A percentile compares a stretch with the other conserved stretches of the same genome.
These are phyloP conservation scores for Penicillium angulare DNA, from an alignment of 495 filamentous ascomycete species.

Conservation along the genomic window DNA sequence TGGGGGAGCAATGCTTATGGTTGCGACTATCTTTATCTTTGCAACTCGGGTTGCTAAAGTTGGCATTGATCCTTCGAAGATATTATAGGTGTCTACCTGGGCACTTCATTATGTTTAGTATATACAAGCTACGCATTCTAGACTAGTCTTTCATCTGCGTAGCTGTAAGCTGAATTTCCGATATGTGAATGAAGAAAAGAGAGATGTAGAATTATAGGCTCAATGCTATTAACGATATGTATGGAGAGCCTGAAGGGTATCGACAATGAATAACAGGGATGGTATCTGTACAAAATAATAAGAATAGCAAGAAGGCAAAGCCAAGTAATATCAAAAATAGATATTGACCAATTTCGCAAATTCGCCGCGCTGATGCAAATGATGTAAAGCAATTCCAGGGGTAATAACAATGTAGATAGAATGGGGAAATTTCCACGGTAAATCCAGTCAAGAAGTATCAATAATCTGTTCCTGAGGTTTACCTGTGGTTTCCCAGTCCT, in stretches of 20 bases:
- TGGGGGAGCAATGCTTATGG: background rate
- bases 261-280: background rate
- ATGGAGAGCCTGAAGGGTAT: background rate
- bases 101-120: too few species aligned
- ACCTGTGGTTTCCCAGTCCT: slow-evolving; percentile 31
- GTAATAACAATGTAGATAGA: background rate
- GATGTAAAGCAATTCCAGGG: background rate
- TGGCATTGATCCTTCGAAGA: background rate
- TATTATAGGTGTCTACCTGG: too few species aligned
- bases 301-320: background rate
- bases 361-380: slow-evolving; percentile 36
- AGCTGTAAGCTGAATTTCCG: too few species aligned
- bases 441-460: background rate
- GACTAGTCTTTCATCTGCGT: too few species aligned
- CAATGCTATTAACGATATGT: background rate
- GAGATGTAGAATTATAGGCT: too few species aligned
- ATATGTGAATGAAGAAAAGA: too few species aligned
- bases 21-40: background rate
- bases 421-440: background rate
- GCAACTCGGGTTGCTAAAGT: background rate
- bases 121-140: too few species aligned
- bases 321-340: background rate
- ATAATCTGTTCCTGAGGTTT: background rate
- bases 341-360: background rate
- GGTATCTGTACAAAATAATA: background rate